phyloP scores from a whole-genome alignment of 2,329 filamentous ascomycete species.

The Nemania abortiva region DNA sequence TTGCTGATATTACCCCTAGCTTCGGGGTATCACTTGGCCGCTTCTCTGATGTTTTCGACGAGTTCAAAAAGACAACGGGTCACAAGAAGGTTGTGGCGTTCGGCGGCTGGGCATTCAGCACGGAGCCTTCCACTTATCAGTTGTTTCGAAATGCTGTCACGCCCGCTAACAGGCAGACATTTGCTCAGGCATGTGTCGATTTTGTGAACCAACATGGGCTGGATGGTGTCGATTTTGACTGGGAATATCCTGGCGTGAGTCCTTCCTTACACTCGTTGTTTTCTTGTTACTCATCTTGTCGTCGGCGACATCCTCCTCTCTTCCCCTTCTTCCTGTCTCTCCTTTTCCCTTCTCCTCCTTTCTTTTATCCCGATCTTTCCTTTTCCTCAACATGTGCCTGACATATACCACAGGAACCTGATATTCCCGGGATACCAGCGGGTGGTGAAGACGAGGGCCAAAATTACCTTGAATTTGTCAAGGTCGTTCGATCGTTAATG shows the following conservation, averaged over 20 bases:
- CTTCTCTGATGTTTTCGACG: too few relatives aligned
- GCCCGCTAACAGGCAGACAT: conserved; percentile 47
- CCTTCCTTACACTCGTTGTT: too few relatives aligned
- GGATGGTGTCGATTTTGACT: conserved; percentile 54
- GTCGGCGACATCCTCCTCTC: too few relatives aligned
- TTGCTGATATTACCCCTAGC: neutral
- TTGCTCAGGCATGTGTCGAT: conserved; percentile 49
- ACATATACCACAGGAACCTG: neutral
- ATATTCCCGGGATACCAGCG: neutral
- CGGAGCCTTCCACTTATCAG: conserved; percentile 48
- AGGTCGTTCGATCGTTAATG: neutral
- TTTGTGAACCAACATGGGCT: conserved; percentile 51
- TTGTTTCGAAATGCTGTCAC: conserved; percentile 52
- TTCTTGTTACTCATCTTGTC: too few relatives aligned
- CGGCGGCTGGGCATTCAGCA: conserved; percentile 57
- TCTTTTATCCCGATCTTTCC: too few relatives aligned
- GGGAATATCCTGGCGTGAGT: neutral
- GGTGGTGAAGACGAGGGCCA: neutral
- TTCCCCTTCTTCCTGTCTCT: too few relatives aligned
- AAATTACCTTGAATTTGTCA: neutral
- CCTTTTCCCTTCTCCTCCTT: too few relatives aligned
- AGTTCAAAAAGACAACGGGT: neutral
- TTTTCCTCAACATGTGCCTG: too few relatives aligned
- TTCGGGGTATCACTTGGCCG: neutral
- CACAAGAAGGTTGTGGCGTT: conserved; percentile 54